Conservation (phyloP, 306 rosid species). For the Vicia faba region DNA sequence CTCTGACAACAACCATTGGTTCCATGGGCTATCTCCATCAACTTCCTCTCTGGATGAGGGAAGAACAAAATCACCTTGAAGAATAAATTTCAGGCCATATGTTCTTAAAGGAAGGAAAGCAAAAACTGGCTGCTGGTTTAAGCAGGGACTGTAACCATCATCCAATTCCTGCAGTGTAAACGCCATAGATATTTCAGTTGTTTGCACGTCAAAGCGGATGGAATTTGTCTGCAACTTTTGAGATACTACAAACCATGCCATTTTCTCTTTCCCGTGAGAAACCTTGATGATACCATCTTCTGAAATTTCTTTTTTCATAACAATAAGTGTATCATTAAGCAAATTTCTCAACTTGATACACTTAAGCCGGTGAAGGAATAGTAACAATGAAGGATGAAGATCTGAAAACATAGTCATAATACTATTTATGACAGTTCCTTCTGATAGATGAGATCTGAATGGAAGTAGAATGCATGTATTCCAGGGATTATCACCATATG, state of each 20-base stretch:
- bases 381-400: constrained; percentile 91
- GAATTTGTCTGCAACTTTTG: constrained; percentile 63
- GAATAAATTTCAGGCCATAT: constrained; percentile 86
- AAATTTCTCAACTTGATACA: constrained; percentile 77
- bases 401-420: constrained; percentile 79
- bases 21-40: constrained; percentile 96
- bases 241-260: constrained; percentile 87
- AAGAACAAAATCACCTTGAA: constrained; percentile 96
- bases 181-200: constrained; percentile 88
- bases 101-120: constrained; percentile 93
- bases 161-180: constrained; percentile 75
- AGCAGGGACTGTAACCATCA: constrained; percentile 61
- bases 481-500: constrained; percentile 54
- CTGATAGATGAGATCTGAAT: constrained; percentile 64
- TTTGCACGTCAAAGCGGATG: constrained; percentile 61
- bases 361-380: constrained; percentile 89
- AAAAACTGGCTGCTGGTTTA: constrained; percentile 84
- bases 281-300: constrained; percentile 80
- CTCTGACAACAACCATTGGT: constrained; percentile 90
- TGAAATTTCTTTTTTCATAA: constrained; percentile 78
- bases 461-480: constrained; percentile 96
- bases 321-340: constrained; percentile 64
- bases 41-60: constrained; percentile 99
- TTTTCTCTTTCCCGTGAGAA: constrained; percentile 76
- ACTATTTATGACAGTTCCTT: constrained; percentile 58